Percentiles rank a stretch among this genome's conserved stretches.
Evolutionary conservation across 2,329 filamentous ascomycete species (phyloP).

Genomic region (Exophiala viscosa): DNA sequence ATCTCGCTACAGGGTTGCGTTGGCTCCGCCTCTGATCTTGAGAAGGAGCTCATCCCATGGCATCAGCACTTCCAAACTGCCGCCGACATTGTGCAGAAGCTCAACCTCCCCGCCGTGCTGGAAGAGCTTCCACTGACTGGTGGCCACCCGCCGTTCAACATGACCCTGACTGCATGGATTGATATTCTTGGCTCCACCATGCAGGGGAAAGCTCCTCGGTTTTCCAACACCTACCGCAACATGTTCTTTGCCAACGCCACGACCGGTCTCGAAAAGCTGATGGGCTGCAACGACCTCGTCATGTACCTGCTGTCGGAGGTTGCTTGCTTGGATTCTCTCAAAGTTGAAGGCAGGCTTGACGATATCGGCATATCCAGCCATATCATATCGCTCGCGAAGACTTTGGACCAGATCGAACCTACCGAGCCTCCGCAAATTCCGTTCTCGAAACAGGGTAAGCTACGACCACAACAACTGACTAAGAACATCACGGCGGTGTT

Average conservation of each 20-base stretch:
- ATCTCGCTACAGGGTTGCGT: slow-evolving; percentile 96
- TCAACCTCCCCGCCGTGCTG: slow-evolving; percentile 68
- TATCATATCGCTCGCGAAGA: slow-evolving; percentile 77
- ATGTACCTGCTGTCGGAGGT: slow-evolving; percentile 99
- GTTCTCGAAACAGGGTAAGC: slow-evolving; percentile 61
- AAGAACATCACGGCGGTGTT: slow-evolving; percentile 88
- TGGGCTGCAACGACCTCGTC: slow-evolving; percentile 95
- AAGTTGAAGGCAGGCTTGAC: slow-evolving; percentile 71
- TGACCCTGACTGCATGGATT: slow-evolving; percentile 92
- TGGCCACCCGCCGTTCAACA: slow-evolving; percentile 77
- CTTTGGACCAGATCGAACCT: slow-evolving; percentile 29
- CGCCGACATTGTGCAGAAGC: slow-evolving; percentile 76
- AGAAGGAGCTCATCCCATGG: slow-evolving; percentile 85
- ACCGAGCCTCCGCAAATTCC: slow-evolving; percentile 59
- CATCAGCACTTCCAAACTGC: slow-evolving; percentile 94
- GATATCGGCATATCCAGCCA: slow-evolving; percentile 84
- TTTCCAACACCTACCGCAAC: slow-evolving; percentile 91
- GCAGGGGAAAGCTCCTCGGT: slow-evolving; percentile 77
- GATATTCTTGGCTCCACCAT: slow-evolving; percentile 95
- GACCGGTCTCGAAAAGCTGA: slow-evolving; percentile 82
- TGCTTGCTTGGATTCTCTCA: slow-evolving; percentile 87
- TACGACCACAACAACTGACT: slow-evolving; percentile 77
- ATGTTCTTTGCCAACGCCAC: slow-evolving; percentile 68
- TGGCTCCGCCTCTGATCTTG: slow-evolving; percentile 75
- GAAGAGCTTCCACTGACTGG: slow-evolving; percentile 52